phyloP scores from a whole-genome alignment of 2,329 filamentous ascomycete genomes.

The Trichoderma polysporum region DNA sequence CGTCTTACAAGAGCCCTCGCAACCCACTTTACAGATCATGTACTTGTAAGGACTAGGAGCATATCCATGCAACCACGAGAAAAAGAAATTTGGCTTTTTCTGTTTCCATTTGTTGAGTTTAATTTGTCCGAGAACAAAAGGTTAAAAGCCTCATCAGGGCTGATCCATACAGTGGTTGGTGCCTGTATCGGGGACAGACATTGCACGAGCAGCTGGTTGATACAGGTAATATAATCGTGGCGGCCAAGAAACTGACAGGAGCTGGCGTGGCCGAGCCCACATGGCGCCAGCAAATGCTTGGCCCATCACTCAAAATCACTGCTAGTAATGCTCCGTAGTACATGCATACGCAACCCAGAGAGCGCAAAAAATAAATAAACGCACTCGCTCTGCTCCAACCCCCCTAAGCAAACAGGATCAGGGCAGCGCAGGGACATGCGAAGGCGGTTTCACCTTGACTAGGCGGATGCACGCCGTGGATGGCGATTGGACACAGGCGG shows the following conservation, averaged over 20 bases:
- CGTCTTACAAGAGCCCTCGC: neutral
- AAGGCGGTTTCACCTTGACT: conserved; percentile 21
- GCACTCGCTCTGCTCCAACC: neutral
- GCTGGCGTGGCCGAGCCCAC: conserved; percentile 5
- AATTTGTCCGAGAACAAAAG: conserved; percentile 6
- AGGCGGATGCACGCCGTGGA: neutral
- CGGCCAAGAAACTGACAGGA: neutral
- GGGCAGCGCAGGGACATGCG: conserved; percentile 9
- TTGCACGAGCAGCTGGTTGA: neutral
- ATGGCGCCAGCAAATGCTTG: neutral
- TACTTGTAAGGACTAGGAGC: too few species aligned
- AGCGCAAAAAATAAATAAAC: neutral
- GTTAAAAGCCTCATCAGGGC: conserved; percentile 3
- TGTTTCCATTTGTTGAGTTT: neutral
- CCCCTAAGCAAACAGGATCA: neutral
- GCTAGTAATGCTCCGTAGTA: too few species aligned
- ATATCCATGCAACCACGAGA: neutral
- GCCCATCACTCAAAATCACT: neutral
- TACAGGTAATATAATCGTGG: neutral
- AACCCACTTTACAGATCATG: neutral
- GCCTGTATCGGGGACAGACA: neutral
- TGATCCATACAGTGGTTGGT: neutral
- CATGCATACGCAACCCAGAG: neutral
- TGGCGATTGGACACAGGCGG: conserved; percentile 19
- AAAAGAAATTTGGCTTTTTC: neutral